Evolutionary conservation across 495 filamentous ascomycete species (phyloP), one percentile per base, ranked within the genome.

Genomic region (Lepraria neglecta): DNA sequence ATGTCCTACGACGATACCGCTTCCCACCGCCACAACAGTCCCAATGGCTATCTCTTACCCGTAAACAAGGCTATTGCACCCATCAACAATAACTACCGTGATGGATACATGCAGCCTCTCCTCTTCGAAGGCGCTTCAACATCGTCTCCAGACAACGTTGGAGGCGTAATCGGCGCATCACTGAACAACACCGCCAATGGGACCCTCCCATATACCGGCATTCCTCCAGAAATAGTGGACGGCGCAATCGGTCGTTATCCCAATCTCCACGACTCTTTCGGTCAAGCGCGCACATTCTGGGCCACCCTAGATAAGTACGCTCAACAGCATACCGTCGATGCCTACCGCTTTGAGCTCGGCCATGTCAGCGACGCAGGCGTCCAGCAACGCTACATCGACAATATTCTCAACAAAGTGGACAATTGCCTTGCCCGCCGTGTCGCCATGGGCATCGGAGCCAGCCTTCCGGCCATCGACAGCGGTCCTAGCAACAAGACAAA

Each of bases 261-360:
- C 84, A 0, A 87, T 84, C 14, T 91, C 71, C 70, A 80, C 43
- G 88, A 91, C 72, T 82, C 83, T 72, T 92, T 87, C 86, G 82
- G 83, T 4, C 88, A 92, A 67, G 81, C 87, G 0, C 82, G 88
- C 3, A 77, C 91, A 9, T 87, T 91, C 74, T 90, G 80, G 79
- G 89, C 90, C 80, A 90, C 87, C 0, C 80, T 92, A 48, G 70
- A 80, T 6, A 76, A 81, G 9, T 80, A 81, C 0, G 88, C 91
- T 67, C 81, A 90, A 69, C 88, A 92, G 68, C 86, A 90, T 71
- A 69, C 90, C 60, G 78, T 92, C 72, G 87, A 92, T 72, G 88
- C 86, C 1, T 83, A 90, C 60, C 85, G 88, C 31, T 92, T 91
- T 72, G 88, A 92, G 70, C 74, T 78, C 7, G 78, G 81, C 9